Base-by-base conservation (phyloP, 2,329 filamentous ascomycete genomes). In the Microdochium paspali region DNA sequence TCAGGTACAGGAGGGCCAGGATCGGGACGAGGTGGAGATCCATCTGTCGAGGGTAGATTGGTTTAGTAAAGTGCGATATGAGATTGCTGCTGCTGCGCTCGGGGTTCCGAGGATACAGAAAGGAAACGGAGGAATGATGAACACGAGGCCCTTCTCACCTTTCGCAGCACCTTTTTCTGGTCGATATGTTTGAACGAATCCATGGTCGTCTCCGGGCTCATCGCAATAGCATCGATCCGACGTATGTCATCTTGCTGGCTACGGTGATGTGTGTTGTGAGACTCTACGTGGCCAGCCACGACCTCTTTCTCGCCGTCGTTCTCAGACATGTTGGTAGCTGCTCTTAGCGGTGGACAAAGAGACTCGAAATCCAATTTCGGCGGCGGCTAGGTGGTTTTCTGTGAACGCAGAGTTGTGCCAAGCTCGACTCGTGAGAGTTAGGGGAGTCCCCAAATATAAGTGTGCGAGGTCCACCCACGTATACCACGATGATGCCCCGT, bases 131-230 rank as follows among this genome's bases (percentile, higher is more conserved):
- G 21, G 28, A 18, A 48, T 44, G 47, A 32, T 39, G 24, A 46
- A 15, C 10, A 32, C 10, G 5, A 15, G 7, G 18, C 15, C 4
- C 21, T 6, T 35, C 50, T 10, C 40, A 73, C 71, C 65, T 77
- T 84, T 51, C 79, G 67, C 24, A 84, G 57, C 12, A 85, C 70
- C 48, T 68, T 74, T 59, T 76, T 80, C 59, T 84, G 77, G 46
- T 76, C 69, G 18, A 80, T 52, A 46, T 71, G 67, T 1, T 64
- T 63, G 35, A 63, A 63, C 2, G 59, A 60, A 39, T 58, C 55
- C 10, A 54, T 35, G 4, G 55, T 60, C 3, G 51, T 52, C 24
- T 46, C 58, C 1, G 57, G 50, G 12, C 57, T 52, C 10, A 49
- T 51, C 6, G 51, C 54, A 9, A 54, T 40, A 25, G 52, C 51